phyloP scores from a whole-genome alignment of 164 flowering plant genomes.

The Nymphaea colorata region DNA sequence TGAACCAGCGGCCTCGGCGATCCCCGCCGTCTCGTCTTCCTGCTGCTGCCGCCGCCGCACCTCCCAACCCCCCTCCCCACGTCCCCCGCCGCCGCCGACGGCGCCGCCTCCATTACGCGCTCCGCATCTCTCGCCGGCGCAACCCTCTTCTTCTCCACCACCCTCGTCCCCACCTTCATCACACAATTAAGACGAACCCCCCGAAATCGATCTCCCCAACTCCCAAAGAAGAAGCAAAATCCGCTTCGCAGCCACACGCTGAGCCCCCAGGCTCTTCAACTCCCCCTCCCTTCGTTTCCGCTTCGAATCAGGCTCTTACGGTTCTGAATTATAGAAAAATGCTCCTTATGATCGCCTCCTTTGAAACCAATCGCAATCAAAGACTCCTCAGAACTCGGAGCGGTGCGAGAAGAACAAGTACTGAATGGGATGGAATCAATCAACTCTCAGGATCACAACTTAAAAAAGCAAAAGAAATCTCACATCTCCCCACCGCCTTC shows the following conservation, averaged over 20 bases:
- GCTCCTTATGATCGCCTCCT: too few species aligned
- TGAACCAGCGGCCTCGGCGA: slow-evolving; percentile 22
- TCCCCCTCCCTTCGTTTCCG: background rate
- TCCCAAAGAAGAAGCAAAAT: background rate
- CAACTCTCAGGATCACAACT: too few species aligned
- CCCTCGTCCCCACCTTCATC: slow-evolving; percentile 14
- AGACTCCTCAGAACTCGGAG: too few species aligned
- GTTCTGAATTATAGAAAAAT: too few species aligned
- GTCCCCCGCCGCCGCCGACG: slow-evolving; percentile 2
- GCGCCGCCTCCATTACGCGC: slow-evolving; percentile 16
- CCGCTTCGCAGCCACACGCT: background rate
- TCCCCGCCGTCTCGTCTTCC: background rate
- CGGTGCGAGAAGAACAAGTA: too few species aligned
- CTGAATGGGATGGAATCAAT: too few species aligned
- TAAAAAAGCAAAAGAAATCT: too few species aligned
- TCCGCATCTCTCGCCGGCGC: slow-evolving; percentile 4
- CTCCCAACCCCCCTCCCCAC: slow-evolving; percentile 13
- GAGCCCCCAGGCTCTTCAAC: background rate
- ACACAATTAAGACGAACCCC: background rate
- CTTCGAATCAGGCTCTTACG: background rate
- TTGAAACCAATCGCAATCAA: too few species aligned
- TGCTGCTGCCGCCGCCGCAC: slow-evolving; percentile 6
- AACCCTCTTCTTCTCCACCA: slow-evolving; percentile 13
- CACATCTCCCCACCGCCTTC: too few species aligned
- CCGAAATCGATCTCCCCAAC: background rate